These are phyloP conservation scores for Lachancea dasiensis DNA, from an alignment of 805 yeast genomes.

Conservation along the genomic window DNA sequence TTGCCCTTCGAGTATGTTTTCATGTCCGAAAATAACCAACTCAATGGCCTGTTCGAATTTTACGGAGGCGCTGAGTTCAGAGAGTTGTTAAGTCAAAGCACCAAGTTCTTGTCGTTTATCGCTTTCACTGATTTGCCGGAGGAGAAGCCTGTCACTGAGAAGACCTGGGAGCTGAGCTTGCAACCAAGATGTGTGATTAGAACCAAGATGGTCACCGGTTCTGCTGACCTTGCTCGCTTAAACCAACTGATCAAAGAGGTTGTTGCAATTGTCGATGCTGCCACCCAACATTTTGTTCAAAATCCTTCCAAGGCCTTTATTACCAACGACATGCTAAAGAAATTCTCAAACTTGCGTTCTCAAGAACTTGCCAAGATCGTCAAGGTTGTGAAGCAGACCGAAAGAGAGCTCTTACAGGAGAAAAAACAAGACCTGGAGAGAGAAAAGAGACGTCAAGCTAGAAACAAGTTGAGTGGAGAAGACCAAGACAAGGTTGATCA, in stretches of 20 bases:
- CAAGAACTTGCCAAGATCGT: slow-evolving; percentile 62
- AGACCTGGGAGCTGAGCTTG: slow-evolving; percentile 49
- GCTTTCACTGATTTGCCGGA: slow-evolving; percentile 80
- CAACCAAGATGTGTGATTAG: slow-evolving; percentile 48
- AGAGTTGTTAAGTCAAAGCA: slow-evolving; percentile 39
- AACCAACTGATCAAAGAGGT: slow-evolving; percentile 48
- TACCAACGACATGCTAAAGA: slow-evolving; percentile 71
- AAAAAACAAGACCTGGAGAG: slow-evolving; percentile 66
- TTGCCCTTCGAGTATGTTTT: slow-evolving; percentile 73
- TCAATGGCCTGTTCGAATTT: slow-evolving; percentile 59
- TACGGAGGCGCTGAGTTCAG: slow-evolving; percentile 37
- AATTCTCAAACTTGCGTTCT: slow-evolving; percentile 72
- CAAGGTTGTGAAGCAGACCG: slow-evolving; percentile 58
- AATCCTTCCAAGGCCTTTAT: slow-evolving; percentile 45
- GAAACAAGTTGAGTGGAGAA: slow-evolving; percentile 54
- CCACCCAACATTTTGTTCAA: slow-evolving; percentile 35
- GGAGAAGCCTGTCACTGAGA: slow-evolving; percentile 58
- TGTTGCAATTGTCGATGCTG: slow-evolving; percentile 53
- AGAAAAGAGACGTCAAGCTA: slow-evolving; percentile 52
- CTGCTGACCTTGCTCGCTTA: slow-evolving; percentile 45
- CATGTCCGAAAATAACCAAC: slow-evolving; percentile 85
- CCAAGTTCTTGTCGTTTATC: slow-evolving; percentile 51
- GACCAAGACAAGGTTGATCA: slow-evolving; percentile 74
- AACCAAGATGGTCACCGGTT: slow-evolving; percentile 44
- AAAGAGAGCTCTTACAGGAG: slow-evolving; percentile 62